Evolutionary conservation across 73 alveolate species (phyloP).

Genomic region (Paraurostyla sp.): DNA sequence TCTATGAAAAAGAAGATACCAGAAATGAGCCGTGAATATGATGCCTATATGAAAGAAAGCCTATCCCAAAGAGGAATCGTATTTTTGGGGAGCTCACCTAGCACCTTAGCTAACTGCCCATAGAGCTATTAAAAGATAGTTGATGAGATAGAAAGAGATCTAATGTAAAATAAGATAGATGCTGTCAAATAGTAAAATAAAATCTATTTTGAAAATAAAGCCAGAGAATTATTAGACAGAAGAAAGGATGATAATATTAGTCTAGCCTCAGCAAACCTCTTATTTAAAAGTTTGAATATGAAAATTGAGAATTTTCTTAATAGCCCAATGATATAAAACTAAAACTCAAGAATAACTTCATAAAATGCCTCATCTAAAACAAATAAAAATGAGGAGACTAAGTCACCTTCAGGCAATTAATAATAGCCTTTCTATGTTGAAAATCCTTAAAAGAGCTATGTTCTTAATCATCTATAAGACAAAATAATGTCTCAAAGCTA

Average conservation of each 20-base stretch:
- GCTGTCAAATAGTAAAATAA: slow-evolving; percentile 14
- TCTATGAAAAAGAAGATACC: slow-evolving; percentile 84
- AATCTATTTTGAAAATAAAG: slow-evolving; percentile 17
- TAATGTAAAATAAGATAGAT: neutral
- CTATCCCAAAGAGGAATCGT: neutral
- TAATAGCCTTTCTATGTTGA: too few relatives aligned
- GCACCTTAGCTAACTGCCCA: neutral
- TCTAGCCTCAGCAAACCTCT: neutral
- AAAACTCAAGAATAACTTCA: too few relatives aligned
- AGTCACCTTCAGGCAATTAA: too few relatives aligned
- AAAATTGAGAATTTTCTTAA: slow-evolving; percentile 7
- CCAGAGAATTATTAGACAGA: slow-evolving; percentile 31
- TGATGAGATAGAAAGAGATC: slow-evolving; percentile 41
- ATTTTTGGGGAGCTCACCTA: neutral
- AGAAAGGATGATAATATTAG: slow-evolving; percentile 45
- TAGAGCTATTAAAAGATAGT: neutral
- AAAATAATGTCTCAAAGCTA: too few relatives aligned
- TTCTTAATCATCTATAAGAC: too few relatives aligned
- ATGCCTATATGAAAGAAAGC: neutral
- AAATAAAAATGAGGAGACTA: too few relatives aligned
- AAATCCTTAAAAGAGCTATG: too few relatives aligned
- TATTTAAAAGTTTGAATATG: neutral
- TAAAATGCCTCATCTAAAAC: too few relatives aligned
- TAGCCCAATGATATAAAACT: neutral
- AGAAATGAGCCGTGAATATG: slow-evolving; percentile 10